Evolutionary conservation across 2,329 filamentous ascomycete species (phyloP).

Genomic region (Bimuria novae-zelandiae): DNA sequence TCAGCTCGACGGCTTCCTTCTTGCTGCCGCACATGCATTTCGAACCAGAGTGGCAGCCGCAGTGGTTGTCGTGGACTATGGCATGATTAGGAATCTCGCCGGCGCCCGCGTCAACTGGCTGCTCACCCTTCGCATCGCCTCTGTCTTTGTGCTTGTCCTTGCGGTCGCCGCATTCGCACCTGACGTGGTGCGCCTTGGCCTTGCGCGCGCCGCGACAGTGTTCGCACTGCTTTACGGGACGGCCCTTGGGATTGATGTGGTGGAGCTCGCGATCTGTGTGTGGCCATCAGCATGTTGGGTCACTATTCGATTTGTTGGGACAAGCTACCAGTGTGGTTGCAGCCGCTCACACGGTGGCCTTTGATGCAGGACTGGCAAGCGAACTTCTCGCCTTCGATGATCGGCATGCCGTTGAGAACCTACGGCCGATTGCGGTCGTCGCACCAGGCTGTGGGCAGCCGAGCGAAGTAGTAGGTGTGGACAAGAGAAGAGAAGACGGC

Average conservation of each 20-base stretch:
- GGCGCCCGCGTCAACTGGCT: constrained; percentile 36
- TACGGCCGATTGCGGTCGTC: constrained; percentile 44
- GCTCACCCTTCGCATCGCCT: constrained; percentile 46
- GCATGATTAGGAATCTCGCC: constrained; percentile 37
- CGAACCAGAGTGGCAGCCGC: constrained; percentile 62
- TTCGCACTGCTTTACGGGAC: constrained; percentile 95
- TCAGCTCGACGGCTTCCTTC: constrained; percentile 58
- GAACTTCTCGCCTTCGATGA: constrained; percentile 86
- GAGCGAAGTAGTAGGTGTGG: constrained; percentile 18
- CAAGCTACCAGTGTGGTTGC: constrained; percentile 82
- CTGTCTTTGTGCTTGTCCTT: constrained; percentile 55
- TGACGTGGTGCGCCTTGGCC: constrained; percentile 90
- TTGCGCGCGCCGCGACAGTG: constrained; percentile 97
- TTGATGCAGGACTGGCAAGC: constrained; percentile 98
- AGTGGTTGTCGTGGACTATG: constrained; percentile 47
- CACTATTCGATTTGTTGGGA: constrained; percentile 17
- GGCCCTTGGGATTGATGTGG: constrained; percentile 97
- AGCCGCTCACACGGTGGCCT: constrained; percentile 98
- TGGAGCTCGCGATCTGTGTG: constrained; percentile 80
- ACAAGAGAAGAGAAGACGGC: constrained; percentile 14
- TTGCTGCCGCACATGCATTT: constrained; percentile 66
- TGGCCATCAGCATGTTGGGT: constrained; percentile 25
- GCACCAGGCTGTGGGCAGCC: constrained; percentile 32
- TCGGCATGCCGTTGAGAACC: constrained; percentile 39
- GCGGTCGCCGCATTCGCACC: constrained; percentile 97